Conservation (phyloP, 1,284 basidiomycete species). For the Malassezia cuniculi region DNA sequence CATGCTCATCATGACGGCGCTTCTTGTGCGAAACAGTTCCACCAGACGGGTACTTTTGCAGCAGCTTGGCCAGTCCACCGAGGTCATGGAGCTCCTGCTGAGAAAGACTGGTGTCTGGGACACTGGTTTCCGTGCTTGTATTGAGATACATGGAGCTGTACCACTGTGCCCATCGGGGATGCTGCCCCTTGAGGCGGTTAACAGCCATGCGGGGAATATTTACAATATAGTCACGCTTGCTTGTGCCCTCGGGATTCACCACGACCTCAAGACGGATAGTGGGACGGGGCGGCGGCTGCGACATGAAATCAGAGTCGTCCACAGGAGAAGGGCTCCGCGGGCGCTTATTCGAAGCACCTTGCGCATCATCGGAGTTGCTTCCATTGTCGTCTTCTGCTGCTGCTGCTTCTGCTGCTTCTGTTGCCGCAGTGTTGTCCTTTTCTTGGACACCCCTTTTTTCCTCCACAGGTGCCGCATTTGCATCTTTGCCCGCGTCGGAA, state of each 20-base stretch:
- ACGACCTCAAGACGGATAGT: slow-evolving; percentile 15
- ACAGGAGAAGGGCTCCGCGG: slow-evolving; percentile 4
- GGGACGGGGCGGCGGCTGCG: slow-evolving; percentile 14
- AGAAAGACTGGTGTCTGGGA: slow-evolving; percentile 10
- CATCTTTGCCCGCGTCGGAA: too few species aligned
- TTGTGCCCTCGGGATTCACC: neutral
- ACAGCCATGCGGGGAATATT: slow-evolving; percentile 32
- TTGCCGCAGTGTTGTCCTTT: too few species aligned
- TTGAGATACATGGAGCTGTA: slow-evolving; percentile 23
- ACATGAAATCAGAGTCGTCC: neutral
- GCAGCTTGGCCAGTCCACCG: slow-evolving; percentile 23
- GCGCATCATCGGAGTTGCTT: neutral
- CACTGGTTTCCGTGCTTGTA: slow-evolving; percentile 8
- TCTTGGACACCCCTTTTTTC: too few species aligned
- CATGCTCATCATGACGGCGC: slow-evolving; percentile 22
- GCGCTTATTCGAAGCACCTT: slow-evolving; percentile 4
- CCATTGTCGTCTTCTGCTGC: slow-evolving; percentile 1
- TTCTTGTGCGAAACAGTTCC: slow-evolving; percentile 17
- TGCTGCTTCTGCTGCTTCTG: too few species aligned
- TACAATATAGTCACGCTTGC: slow-evolving; percentile 28
- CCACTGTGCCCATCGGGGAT: slow-evolving; percentile 34
- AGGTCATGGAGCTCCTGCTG: slow-evolving; percentile 21
- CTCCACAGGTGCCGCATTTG: too few species aligned
- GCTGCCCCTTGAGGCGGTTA: slow-evolving; percentile 18
- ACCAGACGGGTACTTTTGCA: slow-evolving; percentile 22